Percentiles rank a stretch among this genome's conserved stretches.
These are phyloP conservation scores for Knufia petricola DNA, from an alignment of 2,329 filamentous ascomycete species.

Conservation along the genomic window DNA sequence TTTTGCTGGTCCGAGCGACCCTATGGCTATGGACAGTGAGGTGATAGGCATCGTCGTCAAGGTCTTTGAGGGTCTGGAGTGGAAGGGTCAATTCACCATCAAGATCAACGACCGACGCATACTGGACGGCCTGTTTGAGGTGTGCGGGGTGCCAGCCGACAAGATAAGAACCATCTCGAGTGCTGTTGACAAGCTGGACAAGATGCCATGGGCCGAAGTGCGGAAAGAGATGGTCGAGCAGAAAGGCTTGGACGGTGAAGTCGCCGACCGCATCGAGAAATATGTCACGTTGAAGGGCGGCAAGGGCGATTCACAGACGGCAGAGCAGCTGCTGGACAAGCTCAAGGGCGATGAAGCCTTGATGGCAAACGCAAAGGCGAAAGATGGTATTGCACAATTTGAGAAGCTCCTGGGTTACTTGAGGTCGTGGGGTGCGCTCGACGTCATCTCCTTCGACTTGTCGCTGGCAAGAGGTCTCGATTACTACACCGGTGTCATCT, in stretches of 20 bases:
- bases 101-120: constrained; percentile 95
- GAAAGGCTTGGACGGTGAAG: constrained; percentile 65
- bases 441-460: constrained; percentile 77
- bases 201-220: constrained; percentile 81
- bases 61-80: constrained; percentile 71
- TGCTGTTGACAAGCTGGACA: constrained; percentile 93
- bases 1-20: constrained; percentile 67
- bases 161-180: constrained; percentile 85
- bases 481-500: constrained; percentile 85
- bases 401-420: constrained; percentile 71
- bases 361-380: constrained; percentile 61
- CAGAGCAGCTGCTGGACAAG: constrained; percentile 57
- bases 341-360: constrained; percentile 60
- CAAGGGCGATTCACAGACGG: constrained; percentile 26
- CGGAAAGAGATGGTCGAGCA: constrained; percentile 87
- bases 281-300: constrained; percentile 72
- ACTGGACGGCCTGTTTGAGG: constrained; percentile 81
- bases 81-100: constrained; percentile 67
- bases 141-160: constrained; percentile 77
- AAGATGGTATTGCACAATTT: constrained; percentile 73
- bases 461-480: constrained; percentile 84
- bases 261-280: constrained; percentile 79
- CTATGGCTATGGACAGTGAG: constrained; percentile 89
- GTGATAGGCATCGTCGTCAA: constrained; percentile 75
- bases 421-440: constrained; percentile 61